Percentiles rank a stretch among this genome's conserved stretches.
These are phyloP conservation scores for Solanum raphanifolium DNA, from an alignment of 257 asterid genomes.

Conservation along the genomic window DNA sequence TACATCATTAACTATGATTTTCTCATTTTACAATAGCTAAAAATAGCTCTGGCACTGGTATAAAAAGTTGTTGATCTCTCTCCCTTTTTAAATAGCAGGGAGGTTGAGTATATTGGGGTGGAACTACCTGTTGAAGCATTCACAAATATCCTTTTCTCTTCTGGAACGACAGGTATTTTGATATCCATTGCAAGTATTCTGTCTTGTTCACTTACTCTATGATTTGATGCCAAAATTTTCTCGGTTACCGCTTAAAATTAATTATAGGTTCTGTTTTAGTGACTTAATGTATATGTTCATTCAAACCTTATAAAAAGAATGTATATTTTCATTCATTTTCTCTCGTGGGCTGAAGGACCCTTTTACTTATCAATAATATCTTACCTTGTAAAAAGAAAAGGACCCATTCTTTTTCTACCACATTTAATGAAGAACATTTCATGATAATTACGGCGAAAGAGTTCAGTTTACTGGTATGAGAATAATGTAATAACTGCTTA, in stretches of 20 bases:
- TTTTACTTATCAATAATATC: not conserved
- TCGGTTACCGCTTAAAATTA: not conserved
- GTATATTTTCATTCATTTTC: not conserved
- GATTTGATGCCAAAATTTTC: not conserved
- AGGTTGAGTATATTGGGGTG: slow-evolving; percentile 61
- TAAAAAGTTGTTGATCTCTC: slow-evolving; percentile 4
- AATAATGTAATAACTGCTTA: not conserved
- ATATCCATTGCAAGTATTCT: slow-evolving; percentile 1
- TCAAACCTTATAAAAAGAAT: not conserved
- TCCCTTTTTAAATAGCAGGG: slow-evolving; percentile 46
- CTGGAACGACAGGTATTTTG: slow-evolving; percentile 90
- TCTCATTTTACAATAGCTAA: not conserved
- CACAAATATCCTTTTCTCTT: slow-evolving; percentile 94
- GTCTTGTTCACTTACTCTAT: not conserved
- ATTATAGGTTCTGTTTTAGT: not conserved
- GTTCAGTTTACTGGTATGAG: not conserved
- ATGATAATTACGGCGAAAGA: not conserved
- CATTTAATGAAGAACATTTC: not conserved
- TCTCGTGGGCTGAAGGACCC: not conserved
- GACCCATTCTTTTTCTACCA: not conserved
- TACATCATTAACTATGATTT: not conserved
- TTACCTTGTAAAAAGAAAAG: not conserved
- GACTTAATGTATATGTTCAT: not conserved
- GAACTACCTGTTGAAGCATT: slow-evolving; percentile 63
- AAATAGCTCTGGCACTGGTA: not conserved